Evolutionary conservation across 225 moss, liverwort and hornwort genomes (phyloP).

Genomic region (Marchantia polymorpha): DNA sequence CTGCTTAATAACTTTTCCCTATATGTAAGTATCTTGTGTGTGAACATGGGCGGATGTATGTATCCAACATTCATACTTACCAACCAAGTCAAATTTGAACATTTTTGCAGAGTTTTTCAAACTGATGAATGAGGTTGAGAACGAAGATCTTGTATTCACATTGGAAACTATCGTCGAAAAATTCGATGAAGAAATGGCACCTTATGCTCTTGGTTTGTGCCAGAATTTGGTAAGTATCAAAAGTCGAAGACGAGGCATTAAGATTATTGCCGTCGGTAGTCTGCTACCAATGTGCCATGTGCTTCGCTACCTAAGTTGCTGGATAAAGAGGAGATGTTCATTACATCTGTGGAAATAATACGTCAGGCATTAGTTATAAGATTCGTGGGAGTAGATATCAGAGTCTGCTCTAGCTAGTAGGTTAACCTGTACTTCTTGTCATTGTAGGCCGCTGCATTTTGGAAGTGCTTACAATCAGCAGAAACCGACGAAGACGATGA

Average conservation of each 20-base stretch:
- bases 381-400: background rate
- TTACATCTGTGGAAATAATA: background rate
- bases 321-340: no score
- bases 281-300: no score
- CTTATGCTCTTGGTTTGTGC: conserved; percentile 96
- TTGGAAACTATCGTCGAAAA: conserved; percentile 98
- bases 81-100: no score
- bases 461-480: conserved; percentile 95
- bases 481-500: conserved; percentile 97
- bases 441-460: conserved; percentile 88
- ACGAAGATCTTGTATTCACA: conserved; percentile 96
- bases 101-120: conserved; percentile 84
- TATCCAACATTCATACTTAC: no score
- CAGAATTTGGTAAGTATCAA: conserved; percentile 96
- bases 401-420: no score
- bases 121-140: conserved; percentile 98
- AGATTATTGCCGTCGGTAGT: no score
- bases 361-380: background rate
- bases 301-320: no score
- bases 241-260: no score
- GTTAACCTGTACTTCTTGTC: background rate
- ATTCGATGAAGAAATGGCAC: conserved; percentile 99
- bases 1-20: no score
- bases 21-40: no score
- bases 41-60: no score